Evolutionary conservation across 106 monocot species (phyloP), one percentile per base, ranked within the genome.

Genomic region (Platanthera zijinensis): DNA sequence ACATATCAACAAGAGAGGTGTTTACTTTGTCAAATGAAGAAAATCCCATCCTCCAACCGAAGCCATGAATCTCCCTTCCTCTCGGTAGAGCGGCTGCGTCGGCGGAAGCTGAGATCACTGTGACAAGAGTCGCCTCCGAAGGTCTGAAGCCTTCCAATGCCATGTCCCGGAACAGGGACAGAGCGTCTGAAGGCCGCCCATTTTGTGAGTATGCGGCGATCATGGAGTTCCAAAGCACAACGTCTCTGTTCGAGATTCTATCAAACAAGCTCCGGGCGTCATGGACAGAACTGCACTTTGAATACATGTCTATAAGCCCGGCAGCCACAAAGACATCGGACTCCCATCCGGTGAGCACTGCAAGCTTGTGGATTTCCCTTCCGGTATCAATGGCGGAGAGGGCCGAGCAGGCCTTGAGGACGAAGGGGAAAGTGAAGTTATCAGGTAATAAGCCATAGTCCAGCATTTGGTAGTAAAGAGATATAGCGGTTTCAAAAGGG

Each of bases 401-500:
- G 2, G 85, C 78, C 0, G 89, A 79, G 82, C 89, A 92, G 1
- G 95, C 95, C 71, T 92, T 90, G 64, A 95, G 89, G 11, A 88
- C 88, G 45, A 88, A 92, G 11, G 95, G 92, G 80, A 88, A 86
- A 11, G 95, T 95, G 84, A 86, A 92, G 68, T 87, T 90, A 50
- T 95, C 92, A 2, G 94, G 91, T 22, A 12, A n/a, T 48, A 91
- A 62, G 3, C 87, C 85, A 52, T 48, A 17, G 9, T 77, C 78
- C n/a, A 89, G 75, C 84, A 95, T 83, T 39, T 39, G 39, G 39
- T 39, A 39, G 39, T 39, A 39, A 39, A 39, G 39, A 39, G 39
- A 39, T 39, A 95, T 25, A 5, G 91, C 72, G 19, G 52, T 59
- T 18, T 72, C 28, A n/a, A 72, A 50, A 8, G 79, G 79, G 11